phyloP scores from a whole-genome alignment of 2,329 filamentous ascomycete species.

The Aspergillus viridinutans region DNA sequence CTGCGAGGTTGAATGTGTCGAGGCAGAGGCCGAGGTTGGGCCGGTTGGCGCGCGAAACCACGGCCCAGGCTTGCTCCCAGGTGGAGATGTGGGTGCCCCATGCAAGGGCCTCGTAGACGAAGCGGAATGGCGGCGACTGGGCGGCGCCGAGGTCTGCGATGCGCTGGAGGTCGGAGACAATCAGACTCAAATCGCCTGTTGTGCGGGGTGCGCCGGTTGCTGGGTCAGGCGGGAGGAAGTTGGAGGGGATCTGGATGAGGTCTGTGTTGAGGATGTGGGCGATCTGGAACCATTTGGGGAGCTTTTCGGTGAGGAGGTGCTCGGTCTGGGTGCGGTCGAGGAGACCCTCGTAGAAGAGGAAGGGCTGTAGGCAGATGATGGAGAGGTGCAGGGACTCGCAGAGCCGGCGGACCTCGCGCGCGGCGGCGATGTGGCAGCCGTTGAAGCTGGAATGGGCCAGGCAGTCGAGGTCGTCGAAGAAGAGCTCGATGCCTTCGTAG shows the following conservation, averaged over 20 bases:
- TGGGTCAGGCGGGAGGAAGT: slow-evolving; percentile 50
- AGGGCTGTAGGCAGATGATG: slow-evolving; percentile 64
- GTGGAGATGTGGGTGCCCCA: slow-evolving; percentile 67
- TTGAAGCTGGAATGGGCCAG: slow-evolving; percentile 23
- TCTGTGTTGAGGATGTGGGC: slow-evolving; percentile 62
- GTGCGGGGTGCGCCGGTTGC: slow-evolving; percentile 37
- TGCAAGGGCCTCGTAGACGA: slow-evolving; percentile 69
- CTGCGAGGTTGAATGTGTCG: slow-evolving; percentile 75
- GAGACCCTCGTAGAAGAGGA: slow-evolving; percentile 73
- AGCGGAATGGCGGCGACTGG: slow-evolving; percentile 56
- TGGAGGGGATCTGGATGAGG: slow-evolving; percentile 70
- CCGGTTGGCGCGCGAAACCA: slow-evolving; percentile 61
- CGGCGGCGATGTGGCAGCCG: slow-evolving; percentile 22
- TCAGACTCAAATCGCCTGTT: slow-evolving; percentile 51
- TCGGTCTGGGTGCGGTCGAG: slow-evolving; percentile 57
- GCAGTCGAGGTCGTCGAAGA: slow-evolving; percentile 33
- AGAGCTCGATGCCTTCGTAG: slow-evolving; percentile 35
- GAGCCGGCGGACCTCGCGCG: slow-evolving; percentile 48
- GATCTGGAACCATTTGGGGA: slow-evolving; percentile 66
- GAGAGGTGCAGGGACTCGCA: slow-evolving; percentile 27
- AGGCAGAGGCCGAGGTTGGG: slow-evolving; percentile 72
- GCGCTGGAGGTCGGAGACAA: slow-evolving; percentile 59
- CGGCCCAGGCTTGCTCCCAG: slow-evolving; percentile 69
- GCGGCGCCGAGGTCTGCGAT: slow-evolving; percentile 64
- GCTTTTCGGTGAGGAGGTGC: slow-evolving; percentile 54